phyloP scores from a whole-genome alignment of 345 rosid genomes.

The Citrus sp. region DNA sequence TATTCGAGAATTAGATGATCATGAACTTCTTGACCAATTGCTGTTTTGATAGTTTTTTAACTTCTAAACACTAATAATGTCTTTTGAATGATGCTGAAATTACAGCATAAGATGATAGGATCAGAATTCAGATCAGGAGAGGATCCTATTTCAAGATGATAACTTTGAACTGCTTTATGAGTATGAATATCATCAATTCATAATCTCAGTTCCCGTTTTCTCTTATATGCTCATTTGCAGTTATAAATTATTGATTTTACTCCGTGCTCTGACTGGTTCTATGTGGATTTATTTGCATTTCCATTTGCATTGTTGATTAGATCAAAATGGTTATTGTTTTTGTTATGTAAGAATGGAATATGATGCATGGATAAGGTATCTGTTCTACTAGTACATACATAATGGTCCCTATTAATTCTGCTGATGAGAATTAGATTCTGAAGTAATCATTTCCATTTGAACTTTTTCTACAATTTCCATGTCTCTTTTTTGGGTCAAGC shows the following conservation, averaged over 20 bases:
- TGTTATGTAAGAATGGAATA: too few relatives aligned
- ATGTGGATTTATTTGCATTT: neutral
- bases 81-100: slow-evolving; percentile 1
- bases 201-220: neutral
- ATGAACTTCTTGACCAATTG: slow-evolving; percentile 1
- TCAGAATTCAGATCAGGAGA: too few relatives aligned
- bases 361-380: too few relatives aligned
- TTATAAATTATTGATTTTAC: neutral
- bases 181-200: neutral
- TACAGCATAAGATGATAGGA: neutral
- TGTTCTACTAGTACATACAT: too few relatives aligned
- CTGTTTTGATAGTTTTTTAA: slow-evolving; percentile 13
- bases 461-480: too few relatives aligned
- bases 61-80: slow-evolving; percentile 5
- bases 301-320: neutral
- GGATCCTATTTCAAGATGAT: neutral
- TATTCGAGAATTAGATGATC: slow-evolving; percentile 9
- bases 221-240: neutral
- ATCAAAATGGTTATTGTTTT: too few relatives aligned
- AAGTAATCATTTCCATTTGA: too few relatives aligned
- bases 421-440: too few relatives aligned
- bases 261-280: neutral
- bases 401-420: too few relatives aligned
- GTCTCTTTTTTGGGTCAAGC: neutral
- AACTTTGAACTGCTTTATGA: slow-evolving; percentile 11